These are phyloP conservation scores for Ogataea saltuana DNA, from an alignment of 805 yeast species.

Conservation along the genomic window DNA sequence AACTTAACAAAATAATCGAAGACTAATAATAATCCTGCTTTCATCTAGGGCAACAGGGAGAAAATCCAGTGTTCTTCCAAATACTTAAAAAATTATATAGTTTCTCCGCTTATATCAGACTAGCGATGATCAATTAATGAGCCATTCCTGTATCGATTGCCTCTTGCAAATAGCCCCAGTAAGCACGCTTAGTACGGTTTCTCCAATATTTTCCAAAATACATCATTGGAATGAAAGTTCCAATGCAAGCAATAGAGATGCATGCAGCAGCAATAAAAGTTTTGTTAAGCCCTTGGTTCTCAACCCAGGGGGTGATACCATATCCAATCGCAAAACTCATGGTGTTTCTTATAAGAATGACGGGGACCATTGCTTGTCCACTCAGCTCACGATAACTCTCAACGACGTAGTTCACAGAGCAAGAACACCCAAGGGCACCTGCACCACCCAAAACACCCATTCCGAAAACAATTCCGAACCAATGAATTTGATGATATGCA, in stretches of 20 bases:
- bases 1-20: slow-evolving; percentile 30
- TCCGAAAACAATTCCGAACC: slow-evolving; percentile 56
- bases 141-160: slow-evolving; percentile 26
- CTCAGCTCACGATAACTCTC: slow-evolving; percentile 57
- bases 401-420: slow-evolving; percentile 51
- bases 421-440: slow-evolving; percentile 51
- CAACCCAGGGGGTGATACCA: slow-evolving; percentile 59
- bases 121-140: no score
- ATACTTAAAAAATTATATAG: slow-evolving; percentile 3
- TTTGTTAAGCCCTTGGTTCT: slow-evolving; percentile 50
- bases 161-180: slow-evolving; percentile 37
- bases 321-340: slow-evolving; percentile 60
- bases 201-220: slow-evolving; percentile 39
- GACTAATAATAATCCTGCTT: slow-evolving; percentile 8
- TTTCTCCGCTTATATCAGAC: no score
- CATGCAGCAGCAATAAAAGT: slow-evolving; percentile 57
- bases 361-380: slow-evolving; percentile 53
- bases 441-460: slow-evolving; percentile 57
- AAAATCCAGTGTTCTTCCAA: slow-evolving; percentile 10
- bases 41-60: slow-evolving; percentile 9
- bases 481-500: slow-evolving; percentile 50
- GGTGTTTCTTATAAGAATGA: slow-evolving; percentile 54
- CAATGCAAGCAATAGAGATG: slow-evolving; percentile 46
- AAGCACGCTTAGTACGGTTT: slow-evolving; percentile 31
- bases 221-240: slow-evolving; percentile 43